Evolutionary conservation across 2,329 filamentous ascomycete genomes (phyloP).

Genomic region (Elsinoe batatas): DNA sequence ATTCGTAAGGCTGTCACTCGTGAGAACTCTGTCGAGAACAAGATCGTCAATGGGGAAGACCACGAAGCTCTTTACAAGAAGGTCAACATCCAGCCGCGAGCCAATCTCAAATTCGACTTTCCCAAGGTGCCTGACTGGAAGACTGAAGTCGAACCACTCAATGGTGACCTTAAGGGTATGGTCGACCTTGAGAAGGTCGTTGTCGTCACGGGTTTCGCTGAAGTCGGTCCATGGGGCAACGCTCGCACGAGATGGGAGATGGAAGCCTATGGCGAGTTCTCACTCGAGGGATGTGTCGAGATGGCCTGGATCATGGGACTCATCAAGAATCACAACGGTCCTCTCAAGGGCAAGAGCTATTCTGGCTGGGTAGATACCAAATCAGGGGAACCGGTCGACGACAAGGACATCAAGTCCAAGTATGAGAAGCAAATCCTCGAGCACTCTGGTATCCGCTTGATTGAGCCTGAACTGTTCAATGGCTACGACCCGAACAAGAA

Average conservation of each 20-base stretch:
- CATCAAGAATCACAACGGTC: constrained; percentile 96
- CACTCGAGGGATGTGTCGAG: constrained; percentile 92
- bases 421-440: constrained; percentile 96
- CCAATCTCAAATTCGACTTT: constrained; percentile 98
- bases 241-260: constrained; percentile 98
- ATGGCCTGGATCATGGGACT: constrained; percentile 99
- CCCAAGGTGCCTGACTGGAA: constrained; percentile 87
- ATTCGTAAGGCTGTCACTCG: constrained; percentile 88
- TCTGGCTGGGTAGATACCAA: constrained; percentile 95
- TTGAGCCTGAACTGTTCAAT: constrained; percentile 92
- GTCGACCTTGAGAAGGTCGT: constrained; percentile 97
- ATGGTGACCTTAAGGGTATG: constrained; percentile 87
- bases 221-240: constrained; percentile 97
- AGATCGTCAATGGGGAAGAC: constrained; percentile 87
- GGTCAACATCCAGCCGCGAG: constrained; percentile 82
- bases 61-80: constrained; percentile 92
- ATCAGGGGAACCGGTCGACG: constrained; percentile 87
- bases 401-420: constrained; percentile 95
- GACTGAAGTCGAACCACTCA: constrained; percentile 77
- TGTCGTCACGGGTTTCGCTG: constrained; percentile 91
- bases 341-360: constrained; percentile 91
- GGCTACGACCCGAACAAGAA: constrained; percentile 98
- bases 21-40: constrained; percentile 93
- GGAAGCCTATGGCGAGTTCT: constrained; percentile 95
- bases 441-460: constrained; percentile 92